Evolutionary conservation across 2,329 filamentous ascomycete species (phyloP).

Genomic region (Colletotrichum sp.): DNA sequence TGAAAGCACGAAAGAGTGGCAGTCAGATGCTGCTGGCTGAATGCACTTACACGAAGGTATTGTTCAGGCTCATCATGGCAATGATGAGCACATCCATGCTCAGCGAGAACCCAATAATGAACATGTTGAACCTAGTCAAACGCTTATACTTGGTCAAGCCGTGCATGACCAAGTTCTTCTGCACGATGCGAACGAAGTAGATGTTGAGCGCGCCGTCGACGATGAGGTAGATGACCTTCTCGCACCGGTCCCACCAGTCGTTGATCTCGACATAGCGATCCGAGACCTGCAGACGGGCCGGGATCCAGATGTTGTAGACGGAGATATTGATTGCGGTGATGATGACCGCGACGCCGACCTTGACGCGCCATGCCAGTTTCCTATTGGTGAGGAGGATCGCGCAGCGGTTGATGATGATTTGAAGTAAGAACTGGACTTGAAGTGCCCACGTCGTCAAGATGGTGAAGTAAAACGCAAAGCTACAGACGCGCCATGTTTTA

Average conservation of each 20-base stretch:
- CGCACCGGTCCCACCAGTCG: constrained; percentile 55
- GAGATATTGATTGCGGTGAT: constrained; percentile 55
- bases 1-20: background rate
- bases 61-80: constrained; percentile 46
- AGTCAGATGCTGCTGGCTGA: background rate
- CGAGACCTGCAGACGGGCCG: constrained; percentile 49
- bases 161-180: constrained; percentile 18
- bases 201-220: constrained; percentile 53
- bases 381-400: constrained; percentile 47
- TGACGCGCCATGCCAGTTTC: constrained; percentile 39
- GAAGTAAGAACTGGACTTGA: constrained; percentile 51
- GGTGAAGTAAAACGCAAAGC: constrained; percentile 20
- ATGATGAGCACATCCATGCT: constrained; percentile 48
- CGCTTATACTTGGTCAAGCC: constrained; percentile 49
- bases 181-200: constrained; percentile 47
- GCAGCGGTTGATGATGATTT: constrained; percentile 61
- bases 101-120: constrained; percentile 48
- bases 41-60: constrained; percentile 41
- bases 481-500: background rate
- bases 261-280: constrained; percentile 49
- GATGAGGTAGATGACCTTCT: constrained; percentile 55
- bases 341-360: constrained; percentile 47
- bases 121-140: constrained; percentile 49
- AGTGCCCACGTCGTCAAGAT: constrained; percentile 41
- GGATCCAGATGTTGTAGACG: constrained; percentile 61